These are phyloP conservation scores for Fusarium siculi DNA, from an alignment of 2,329 filamentous ascomycete species.

Conservation along the genomic window DNA sequence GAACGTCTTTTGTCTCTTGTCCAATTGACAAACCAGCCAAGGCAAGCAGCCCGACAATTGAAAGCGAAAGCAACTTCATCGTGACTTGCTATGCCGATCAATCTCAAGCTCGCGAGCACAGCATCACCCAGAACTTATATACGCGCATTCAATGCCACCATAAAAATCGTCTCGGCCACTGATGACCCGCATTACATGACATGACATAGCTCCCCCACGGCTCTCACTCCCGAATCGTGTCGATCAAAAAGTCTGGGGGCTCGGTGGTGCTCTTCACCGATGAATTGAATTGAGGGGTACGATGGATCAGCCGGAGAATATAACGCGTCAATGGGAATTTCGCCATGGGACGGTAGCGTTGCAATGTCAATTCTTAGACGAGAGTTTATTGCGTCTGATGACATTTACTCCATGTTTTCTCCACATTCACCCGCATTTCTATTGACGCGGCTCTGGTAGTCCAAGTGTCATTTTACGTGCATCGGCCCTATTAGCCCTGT, in stretches of 20 bases:
- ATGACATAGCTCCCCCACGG: slow-evolving; percentile 6
- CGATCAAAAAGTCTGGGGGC: slow-evolving; percentile 5
- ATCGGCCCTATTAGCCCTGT: slow-evolving; percentile 19
- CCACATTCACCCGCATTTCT: slow-evolving; percentile 26
- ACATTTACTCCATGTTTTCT: slow-evolving; percentile 13
- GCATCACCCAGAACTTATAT: slow-evolving; percentile 6
- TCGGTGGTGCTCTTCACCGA: slow-evolving; percentile 28
- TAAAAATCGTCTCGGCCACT: background rate
- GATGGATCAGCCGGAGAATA: slow-evolving; percentile 14
- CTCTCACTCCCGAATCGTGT: slow-evolving; percentile 11
- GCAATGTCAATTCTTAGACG: slow-evolving; percentile 4
- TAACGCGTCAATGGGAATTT: slow-evolving; percentile 36
- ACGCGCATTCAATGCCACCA: background rate
- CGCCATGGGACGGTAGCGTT: slow-evolving; percentile 8
- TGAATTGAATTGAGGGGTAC: slow-evolving; percentile 22
- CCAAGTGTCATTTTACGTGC: slow-evolving; percentile 7
- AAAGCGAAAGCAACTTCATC: slow-evolving; percentile 30
- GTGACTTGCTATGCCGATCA: background rate
- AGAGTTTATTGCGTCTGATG: slow-evolving; percentile 2
- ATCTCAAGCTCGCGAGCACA: background rate
- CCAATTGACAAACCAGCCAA: slow-evolving; percentile 24
- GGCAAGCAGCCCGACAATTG: slow-evolving; percentile 21
- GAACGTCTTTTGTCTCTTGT: slow-evolving; percentile 4
- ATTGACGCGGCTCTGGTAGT: slow-evolving; percentile 32
- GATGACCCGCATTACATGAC: slow-evolving; percentile 11